phyloP scores from a whole-genome alignment of 2,329 filamentous ascomycete genomes.

The Aspergillus neotritici region DNA sequence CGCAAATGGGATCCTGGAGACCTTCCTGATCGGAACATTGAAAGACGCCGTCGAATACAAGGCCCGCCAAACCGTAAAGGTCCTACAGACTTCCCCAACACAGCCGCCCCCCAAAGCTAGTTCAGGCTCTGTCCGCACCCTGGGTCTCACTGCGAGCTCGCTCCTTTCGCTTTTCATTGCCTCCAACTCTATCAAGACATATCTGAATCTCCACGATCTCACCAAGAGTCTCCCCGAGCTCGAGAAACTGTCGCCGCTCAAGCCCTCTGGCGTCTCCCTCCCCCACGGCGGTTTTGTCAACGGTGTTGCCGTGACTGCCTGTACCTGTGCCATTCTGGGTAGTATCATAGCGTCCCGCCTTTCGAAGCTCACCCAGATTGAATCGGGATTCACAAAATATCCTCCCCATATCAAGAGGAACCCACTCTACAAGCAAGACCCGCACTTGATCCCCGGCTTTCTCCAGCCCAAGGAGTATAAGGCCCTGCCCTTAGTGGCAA shows the following conservation, averaged over 20 bases:
- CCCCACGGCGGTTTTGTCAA: slow-evolving; percentile 12
- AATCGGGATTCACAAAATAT: slow-evolving; percentile 25
- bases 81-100: slow-evolving; percentile 10
- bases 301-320: slow-evolving; percentile 18
- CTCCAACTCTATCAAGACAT: background rate
- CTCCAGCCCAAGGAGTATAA: slow-evolving; percentile 48
- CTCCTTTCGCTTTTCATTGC: background rate
- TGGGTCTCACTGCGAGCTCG: slow-evolving; percentile 2
- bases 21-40: slow-evolving; percentile 32
- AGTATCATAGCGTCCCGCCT: slow-evolving; percentile 7
- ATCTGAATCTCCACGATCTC: background rate
- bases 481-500: slow-evolving; percentile 40
- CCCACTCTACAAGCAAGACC: slow-evolving; percentile 34
- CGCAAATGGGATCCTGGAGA: slow-evolving; percentile 37
- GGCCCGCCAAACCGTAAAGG: slow-evolving; percentile 13
- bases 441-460: slow-evolving; percentile 42
- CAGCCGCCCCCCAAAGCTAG: background rate
- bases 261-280: background rate
- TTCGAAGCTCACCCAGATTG: slow-evolving; percentile 18
- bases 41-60: slow-evolving; percentile 20
- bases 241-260: background rate
- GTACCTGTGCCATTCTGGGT: slow-evolving; percentile 8
- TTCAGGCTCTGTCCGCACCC: background rate
- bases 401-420: slow-evolving; percentile 38
- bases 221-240: background rate